Percentiles rank a stretch among this genome's conserved stretches.
These are phyloP conservation scores for Hypoxylon sp. DNA, from an alignment of 2,329 filamentous ascomycete species.

Conservation along the genomic window DNA sequence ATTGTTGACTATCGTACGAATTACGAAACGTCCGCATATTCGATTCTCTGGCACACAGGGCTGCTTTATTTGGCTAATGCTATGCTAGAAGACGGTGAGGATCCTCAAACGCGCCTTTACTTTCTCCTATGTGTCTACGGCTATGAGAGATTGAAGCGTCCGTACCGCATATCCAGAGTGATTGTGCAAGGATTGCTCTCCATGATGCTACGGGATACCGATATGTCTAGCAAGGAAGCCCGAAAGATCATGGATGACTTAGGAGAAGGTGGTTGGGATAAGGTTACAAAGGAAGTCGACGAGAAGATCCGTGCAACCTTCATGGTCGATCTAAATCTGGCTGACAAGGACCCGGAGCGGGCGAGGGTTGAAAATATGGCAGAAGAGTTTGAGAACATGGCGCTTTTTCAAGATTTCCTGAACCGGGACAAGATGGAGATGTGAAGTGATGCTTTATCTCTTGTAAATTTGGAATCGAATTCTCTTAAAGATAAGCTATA, in stretches of 20 bases:
- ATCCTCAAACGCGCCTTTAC: not conserved
- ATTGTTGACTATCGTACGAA: slow-evolving; percentile 1
- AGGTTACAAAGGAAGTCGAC: not conserved
- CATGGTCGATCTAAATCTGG: not conserved
- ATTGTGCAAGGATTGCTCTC: not conserved
- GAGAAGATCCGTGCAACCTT: slow-evolving; percentile 2
- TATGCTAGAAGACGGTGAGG: not conserved
- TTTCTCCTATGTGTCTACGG: not conserved
- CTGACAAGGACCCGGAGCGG: not conserved
- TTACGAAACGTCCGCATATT: slow-evolving; percentile 1
- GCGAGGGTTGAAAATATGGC: not conserved
- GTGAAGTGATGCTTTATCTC: not conserved
- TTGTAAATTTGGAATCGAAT: too few relatives aligned
- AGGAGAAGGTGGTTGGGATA: not conserved
- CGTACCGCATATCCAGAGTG: slow-evolving; percentile 1
- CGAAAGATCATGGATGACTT: not conserved
- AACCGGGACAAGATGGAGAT: not conserved
- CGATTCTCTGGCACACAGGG: not conserved
- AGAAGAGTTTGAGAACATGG: not conserved
- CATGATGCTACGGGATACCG: not conserved
- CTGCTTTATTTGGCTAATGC: not conserved
- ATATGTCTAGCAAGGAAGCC: not conserved
- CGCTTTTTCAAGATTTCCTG: not conserved
- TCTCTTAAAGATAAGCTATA: too few relatives aligned
- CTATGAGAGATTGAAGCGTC: slow-evolving; percentile 1